Conservation (phyloP, 192 early-diverging fungal species). For the Mortierella antarctica region DNA sequence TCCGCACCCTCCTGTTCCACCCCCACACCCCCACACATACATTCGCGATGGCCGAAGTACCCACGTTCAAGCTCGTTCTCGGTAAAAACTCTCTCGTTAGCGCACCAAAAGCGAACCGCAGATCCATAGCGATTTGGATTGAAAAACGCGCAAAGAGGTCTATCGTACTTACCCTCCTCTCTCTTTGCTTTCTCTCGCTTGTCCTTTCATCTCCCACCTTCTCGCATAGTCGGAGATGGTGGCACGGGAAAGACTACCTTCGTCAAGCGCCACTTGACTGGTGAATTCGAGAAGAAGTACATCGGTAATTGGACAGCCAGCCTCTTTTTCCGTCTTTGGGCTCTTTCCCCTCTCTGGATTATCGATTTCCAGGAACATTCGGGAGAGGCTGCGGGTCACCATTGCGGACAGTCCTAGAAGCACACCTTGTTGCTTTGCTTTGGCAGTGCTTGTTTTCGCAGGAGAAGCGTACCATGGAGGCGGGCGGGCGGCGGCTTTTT, state of each 20-base stretch:
- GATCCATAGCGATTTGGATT: background rate
- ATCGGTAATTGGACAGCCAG: conserved; percentile 70
- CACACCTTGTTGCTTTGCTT: no score
- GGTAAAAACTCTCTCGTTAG: conserved; percentile 9
- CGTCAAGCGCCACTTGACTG: conserved; percentile 99
- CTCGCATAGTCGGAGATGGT: conserved; percentile 88
- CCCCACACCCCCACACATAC: background rate
- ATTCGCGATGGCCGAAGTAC: conserved; percentile 2
- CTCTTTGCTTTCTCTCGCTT: background rate
- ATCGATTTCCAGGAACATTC: no score
- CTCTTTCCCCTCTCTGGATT: background rate
- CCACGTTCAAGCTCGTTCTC: conserved; percentile 38
- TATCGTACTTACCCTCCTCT: conserved; percentile 7
- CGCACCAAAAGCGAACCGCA: background rate
- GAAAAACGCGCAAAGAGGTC: background rate
- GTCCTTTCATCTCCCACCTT: background rate
- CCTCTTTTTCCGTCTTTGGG: background rate
- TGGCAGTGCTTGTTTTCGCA: no score
- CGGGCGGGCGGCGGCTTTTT: no score
- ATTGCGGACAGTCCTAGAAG: no score
- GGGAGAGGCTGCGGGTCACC: no score
- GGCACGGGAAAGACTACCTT: conserved; percentile 99
- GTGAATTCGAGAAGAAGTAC: conserved; percentile 99
- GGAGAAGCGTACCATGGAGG: no score
- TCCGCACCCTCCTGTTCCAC: background rate